phyloP scores from a whole-genome alignment of 306 rosid species.

The Datisca glomerata region DNA sequence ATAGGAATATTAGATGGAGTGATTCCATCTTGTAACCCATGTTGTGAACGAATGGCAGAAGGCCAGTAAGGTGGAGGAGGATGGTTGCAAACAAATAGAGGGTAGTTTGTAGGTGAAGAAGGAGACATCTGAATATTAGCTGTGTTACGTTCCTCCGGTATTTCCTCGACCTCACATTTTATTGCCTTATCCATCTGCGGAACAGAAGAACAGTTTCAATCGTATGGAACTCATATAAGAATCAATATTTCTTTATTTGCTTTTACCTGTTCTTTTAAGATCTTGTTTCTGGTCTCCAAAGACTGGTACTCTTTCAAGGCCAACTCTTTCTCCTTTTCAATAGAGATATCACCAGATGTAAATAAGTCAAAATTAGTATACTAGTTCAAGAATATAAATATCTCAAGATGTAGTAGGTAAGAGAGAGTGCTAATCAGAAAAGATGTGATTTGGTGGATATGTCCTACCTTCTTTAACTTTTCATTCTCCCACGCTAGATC shows the following conservation, averaged over 20 bases:
- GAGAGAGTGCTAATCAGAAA: constrained; percentile 7
- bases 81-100: constrained; percentile 46
- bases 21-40: constrained; percentile 22
- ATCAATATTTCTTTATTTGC: constrained; percentile 15
- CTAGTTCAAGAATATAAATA: constrained; percentile 7
- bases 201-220: constrained; percentile 17
- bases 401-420: not conserved
- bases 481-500: constrained; percentile 64
- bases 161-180: constrained; percentile 36
- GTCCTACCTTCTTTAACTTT: constrained; percentile 56
- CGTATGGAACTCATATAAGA: not conserved
- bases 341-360: constrained; percentile 24
- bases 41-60: constrained; percentile 37
- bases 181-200: constrained; percentile 44
- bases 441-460: not conserved
- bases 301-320: constrained; percentile 64
- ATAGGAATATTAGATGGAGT: constrained; percentile 36
- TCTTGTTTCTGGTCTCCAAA: constrained; percentile 68
- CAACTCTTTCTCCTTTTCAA: constrained; percentile 59
- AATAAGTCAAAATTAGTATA: constrained; percentile 8
- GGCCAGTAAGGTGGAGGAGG: constrained; percentile 73
- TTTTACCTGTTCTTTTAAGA: constrained; percentile 65
- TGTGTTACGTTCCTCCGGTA: constrained; percentile 22
- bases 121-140: constrained; percentile 29
- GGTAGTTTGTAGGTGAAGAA: constrained; percentile 32